Conservation (phyloP, 2,329 filamentous ascomycete genomes). For the Aspergillus pseudonomiae region DNA sequence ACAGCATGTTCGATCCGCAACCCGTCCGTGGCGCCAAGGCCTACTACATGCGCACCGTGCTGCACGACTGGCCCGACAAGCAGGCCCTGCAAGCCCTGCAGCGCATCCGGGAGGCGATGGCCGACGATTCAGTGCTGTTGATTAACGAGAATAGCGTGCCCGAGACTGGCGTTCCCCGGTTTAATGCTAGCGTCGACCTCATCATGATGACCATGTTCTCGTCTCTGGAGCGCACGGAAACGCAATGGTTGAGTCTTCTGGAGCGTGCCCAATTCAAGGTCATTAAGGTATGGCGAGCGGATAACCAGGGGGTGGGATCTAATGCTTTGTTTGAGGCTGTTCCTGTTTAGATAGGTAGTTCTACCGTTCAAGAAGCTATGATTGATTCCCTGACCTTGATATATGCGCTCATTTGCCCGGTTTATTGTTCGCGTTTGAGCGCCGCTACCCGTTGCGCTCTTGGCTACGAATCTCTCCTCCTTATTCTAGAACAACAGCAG, state of each 20-base stretch:
- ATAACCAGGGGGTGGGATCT: no score
- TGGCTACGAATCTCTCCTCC: no score
- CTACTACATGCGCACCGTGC: conserved; percentile 34
- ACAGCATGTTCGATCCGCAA: conserved; percentile 42
- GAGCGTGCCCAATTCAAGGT: conserved; percentile 13
- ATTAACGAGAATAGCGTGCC: conserved; percentile 20
- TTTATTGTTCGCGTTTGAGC: no score
- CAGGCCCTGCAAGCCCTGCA: conserved; percentile 13
- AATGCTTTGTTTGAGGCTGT: not conserved
- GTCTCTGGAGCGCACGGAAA: conserved; percentile 17
- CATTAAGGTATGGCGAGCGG: conserved; percentile 8
- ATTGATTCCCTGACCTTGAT: no score
- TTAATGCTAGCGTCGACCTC: conserved; percentile 13
- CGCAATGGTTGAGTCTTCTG: conserved; percentile 13
- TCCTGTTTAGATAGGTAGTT: not conserved
- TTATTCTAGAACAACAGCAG: no score
- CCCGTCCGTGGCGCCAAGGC: conserved; percentile 44
- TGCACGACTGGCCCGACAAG: conserved; percentile 37
- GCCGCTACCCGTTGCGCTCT: no score
- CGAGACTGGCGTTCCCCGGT: not conserved
- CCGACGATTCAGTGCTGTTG: conserved; percentile 16
- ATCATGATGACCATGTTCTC: conserved; percentile 22
- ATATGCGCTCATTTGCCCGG: no score
- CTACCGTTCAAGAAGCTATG: no score
- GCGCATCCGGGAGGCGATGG: conserved; percentile 20